Conservation (phyloP, 371 early-diverging fungal species). For the Rhizopus sp. region DNA sequence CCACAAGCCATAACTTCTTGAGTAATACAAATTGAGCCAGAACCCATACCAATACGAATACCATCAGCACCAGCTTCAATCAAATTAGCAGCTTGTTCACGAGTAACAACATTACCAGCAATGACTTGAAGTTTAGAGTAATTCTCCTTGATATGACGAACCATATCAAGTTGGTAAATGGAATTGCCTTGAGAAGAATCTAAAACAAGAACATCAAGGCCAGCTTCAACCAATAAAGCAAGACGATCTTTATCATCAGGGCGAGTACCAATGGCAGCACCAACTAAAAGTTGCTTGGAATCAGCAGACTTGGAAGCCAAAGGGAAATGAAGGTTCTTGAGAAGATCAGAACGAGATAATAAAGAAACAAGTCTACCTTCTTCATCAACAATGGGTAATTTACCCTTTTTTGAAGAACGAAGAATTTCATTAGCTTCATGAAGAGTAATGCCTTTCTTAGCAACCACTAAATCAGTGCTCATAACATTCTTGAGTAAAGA, state of each 20-base stretch:
- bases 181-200: slow-evolving; percentile 97
- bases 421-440: slow-evolving; percentile 90
- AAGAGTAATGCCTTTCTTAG: slow-evolving; percentile 84
- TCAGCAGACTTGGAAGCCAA: slow-evolving; percentile 80
- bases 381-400: slow-evolving; percentile 92
- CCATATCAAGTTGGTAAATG: slow-evolving; percentile 91
- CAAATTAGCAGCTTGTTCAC: slow-evolving; percentile 90
- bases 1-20: slow-evolving; percentile 99
- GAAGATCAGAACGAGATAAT: slow-evolving; percentile 90
- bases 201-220: slow-evolving; percentile 91
- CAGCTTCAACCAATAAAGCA: slow-evolving; percentile 85
- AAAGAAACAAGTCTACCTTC: slow-evolving; percentile 86
- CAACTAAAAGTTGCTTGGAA: slow-evolving; percentile 91
- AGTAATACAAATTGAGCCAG: slow-evolving; percentile 97
- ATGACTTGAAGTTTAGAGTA: slow-evolving; percentile 84
- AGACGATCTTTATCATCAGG: slow-evolving; percentile 87
- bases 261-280: slow-evolving; percentile 95
- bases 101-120: slow-evolving; percentile 97
- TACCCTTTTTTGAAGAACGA: slow-evolving; percentile 90
- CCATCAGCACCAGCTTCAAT: slow-evolving; percentile 96
- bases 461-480: slow-evolving; percentile 89
- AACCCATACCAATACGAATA: slow-evolving; percentile 96
- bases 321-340: slow-evolving; percentile 96
- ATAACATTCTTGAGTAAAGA: slow-evolving; percentile 76
- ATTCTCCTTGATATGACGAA: slow-evolving; percentile 85